Conservation (phyloP, 176 grass and related monocot genomes). For the Oryza longistaminata region DNA sequence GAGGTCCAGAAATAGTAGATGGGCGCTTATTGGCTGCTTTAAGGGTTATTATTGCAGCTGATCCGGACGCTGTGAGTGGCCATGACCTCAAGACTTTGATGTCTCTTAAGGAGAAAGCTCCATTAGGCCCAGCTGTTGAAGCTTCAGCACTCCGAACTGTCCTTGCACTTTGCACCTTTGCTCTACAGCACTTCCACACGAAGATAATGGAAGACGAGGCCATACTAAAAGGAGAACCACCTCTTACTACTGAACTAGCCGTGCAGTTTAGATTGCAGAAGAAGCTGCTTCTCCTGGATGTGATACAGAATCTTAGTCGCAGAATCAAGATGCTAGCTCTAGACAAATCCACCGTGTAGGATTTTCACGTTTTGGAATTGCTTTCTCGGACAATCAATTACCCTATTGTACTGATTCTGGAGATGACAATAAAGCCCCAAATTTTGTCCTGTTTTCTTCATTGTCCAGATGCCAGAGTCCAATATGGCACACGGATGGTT, state of each 20-base stretch:
- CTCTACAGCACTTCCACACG: constrained; percentile 82
- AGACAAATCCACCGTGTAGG: constrained; percentile 36
- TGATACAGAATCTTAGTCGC: constrained; percentile 72
- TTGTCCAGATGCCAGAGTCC: not conserved
- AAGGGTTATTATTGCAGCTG: constrained; percentile 58
- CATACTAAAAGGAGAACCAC: constrained; percentile 49
- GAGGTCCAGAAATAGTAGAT: constrained; percentile 68
- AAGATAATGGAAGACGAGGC: constrained; percentile 94
- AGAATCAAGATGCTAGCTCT: constrained; percentile 65
- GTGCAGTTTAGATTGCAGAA: constrained; percentile 92
- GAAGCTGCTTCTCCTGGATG: constrained; percentile 70
- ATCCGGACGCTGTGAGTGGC: constrained; percentile 44
- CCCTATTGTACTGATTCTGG: constrained; percentile 11
- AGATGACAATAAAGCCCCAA: not conserved
- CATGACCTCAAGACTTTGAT: constrained; percentile 67
- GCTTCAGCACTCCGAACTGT: constrained; percentile 62
- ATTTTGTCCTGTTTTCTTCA: not conserved
- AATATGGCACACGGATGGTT: not conserved
- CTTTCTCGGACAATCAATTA: not conserved
- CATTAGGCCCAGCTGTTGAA: constrained; percentile 59
- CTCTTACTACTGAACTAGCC: constrained; percentile 63
- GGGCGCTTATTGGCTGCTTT: constrained; percentile 85
- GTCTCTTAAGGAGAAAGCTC: constrained; percentile 49
- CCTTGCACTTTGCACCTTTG: constrained; percentile 70
- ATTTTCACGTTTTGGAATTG: not conserved